Conservation (phyloP, 345 rosid genomes). For the Erodium maritimum region DNA sequence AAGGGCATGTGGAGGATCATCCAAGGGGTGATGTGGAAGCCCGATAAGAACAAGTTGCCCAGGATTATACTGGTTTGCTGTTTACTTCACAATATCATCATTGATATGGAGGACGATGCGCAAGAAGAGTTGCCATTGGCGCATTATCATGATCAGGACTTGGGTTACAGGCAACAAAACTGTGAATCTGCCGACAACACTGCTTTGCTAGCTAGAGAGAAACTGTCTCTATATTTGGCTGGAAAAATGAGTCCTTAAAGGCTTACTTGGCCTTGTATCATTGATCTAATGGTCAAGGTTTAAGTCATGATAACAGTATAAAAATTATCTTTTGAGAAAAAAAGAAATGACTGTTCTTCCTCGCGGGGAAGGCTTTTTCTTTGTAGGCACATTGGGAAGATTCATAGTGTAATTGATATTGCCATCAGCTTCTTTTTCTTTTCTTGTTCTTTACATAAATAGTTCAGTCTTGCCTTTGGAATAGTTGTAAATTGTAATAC, state of each 20-base stretch:
- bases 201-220: constrained; percentile 34
- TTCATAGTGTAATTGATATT: too few species aligned
- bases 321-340: too few species aligned
- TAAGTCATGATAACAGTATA: too few species aligned
- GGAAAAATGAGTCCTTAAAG: constrained; percentile 16
- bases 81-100: constrained; percentile 49
- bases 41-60: constrained; percentile 44
- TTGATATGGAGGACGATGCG: constrained; percentile 40
- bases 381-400: too few species aligned
- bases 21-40: constrained; percentile 55
- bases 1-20: constrained; percentile 54
- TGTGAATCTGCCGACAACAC: constrained; percentile 25
- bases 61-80: constrained; percentile 60
- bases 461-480: too few species aligned
- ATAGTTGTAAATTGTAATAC: too few species aligned
- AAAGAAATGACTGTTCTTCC: too few species aligned
- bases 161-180: constrained; percentile 29
- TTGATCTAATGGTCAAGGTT: too few species aligned
- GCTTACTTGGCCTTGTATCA: too few species aligned
- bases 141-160: constrained; percentile 26
- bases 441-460: too few species aligned
- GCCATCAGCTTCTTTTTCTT: too few species aligned
- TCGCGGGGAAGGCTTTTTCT: too few species aligned
- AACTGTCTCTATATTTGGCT: constrained; percentile 30
- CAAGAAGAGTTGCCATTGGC: constrained; percentile 16